Conservation (phyloP, 2,329 filamentous ascomycete genomes). For the Ophidiomyces ophidiicola region DNA sequence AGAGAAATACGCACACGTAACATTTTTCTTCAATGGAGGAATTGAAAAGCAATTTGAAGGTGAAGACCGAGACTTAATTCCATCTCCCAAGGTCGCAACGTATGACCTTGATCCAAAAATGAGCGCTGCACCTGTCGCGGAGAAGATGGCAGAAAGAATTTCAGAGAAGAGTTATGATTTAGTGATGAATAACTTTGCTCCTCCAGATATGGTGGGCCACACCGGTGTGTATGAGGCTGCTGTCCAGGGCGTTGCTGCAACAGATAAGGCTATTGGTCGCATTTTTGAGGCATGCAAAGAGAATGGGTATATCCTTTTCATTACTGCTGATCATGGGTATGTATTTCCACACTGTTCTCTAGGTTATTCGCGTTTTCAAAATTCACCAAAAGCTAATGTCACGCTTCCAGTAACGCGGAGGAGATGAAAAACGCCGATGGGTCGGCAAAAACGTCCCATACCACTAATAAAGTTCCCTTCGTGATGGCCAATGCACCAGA, state of each 20-base stretch:
- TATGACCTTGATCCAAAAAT: constrained; percentile 94
- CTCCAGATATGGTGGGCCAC: constrained; percentile 98
- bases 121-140: constrained; percentile 80
- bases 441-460: constrained; percentile 96
- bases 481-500: constrained; percentile 94
- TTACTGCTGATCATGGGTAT: constrained; percentile 86
- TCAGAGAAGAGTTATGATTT: constrained; percentile 80
- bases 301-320: constrained; percentile 83
- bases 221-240: constrained; percentile 95
- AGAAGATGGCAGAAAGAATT: constrained; percentile 81
- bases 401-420: constrained; percentile 60
- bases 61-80: constrained; percentile 85
- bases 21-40: constrained; percentile 99
- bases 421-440: constrained; percentile 97
- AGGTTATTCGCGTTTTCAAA: not conserved
- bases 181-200: constrained; percentile 99
- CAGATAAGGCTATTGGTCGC: constrained; percentile 84
- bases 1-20: constrained; percentile 98
- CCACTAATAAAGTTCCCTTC: constrained; percentile 93
- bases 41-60: constrained; percentile 92
- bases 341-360: no score
- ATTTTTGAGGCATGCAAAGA: constrained; percentile 92
- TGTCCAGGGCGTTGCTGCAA: constrained; percentile 69
- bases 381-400: not conserved
- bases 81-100: constrained; percentile 87